Base-by-base conservation (phyloP, 225 moss, liverwort and hornwort species). In the Antitrichia curtipendula region DNA sequence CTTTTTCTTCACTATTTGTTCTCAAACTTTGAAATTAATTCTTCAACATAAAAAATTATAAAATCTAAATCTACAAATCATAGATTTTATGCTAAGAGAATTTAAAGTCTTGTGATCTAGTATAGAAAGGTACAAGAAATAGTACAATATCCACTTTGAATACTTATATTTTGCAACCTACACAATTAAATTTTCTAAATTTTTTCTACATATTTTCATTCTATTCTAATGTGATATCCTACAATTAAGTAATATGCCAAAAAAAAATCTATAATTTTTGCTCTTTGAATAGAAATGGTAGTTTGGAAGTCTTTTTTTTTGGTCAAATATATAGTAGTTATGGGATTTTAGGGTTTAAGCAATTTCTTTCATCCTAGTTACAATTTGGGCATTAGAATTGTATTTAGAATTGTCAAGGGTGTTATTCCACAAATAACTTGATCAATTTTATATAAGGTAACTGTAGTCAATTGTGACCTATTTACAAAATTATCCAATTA, bases 381-480 rank as follows among this genome's bases (percentile, higher is more conserved):
- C 12, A 20, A 31, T 73, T 49, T 45, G 7, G 19, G 12, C 32
- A 49, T 20, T 47, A 49, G 7, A 11, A 31, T 0, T 0, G 0
- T 73, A 0, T 47, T 73, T 31, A 6, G 4, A 11, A 47, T 72
- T 73, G 29, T 73, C 1, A 47, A 18, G 1, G 27, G 3, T 18
- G 2, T 3, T 16, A 45, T 10, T 45, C 45, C 9, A 28, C 3
- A 1, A 72, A 9, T 9, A 72, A 75, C 32, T 50, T 75, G 21
- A 50, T 8, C 3, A 21, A 31, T 34, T 75, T 13, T 12, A 50
- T 50, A 8, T 4, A 5, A 16, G 3, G 32, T 32, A 19, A 49
- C 21, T 74, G 8, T 13, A 49, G 4, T 12, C 8, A 74, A 49
- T 74, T 74, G 49, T 11, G 8, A 32, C 49, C 13, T 19, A 74